phyloP scores from a whole-genome alignment of 495 filamentous ascomycete species.

The Cairneyella variabilis region DNA sequence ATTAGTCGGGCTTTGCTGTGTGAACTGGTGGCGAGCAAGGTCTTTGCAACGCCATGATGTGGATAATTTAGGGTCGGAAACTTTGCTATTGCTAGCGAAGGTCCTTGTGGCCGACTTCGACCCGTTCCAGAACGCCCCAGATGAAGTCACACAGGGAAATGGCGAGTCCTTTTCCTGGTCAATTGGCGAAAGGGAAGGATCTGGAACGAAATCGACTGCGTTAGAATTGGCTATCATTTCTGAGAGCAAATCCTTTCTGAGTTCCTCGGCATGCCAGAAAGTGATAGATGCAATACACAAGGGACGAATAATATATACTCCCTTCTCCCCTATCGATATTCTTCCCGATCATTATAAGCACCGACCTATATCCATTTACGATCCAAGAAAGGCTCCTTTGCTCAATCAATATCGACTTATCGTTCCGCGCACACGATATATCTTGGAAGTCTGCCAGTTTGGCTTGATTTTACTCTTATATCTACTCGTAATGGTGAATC shows the following conservation, averaged over 20 bases:
- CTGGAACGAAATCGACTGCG: slow-evolving; percentile 55
- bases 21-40: slow-evolving; percentile 59
- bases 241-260: slow-evolving; percentile 60
- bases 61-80: slow-evolving; percentile 52
- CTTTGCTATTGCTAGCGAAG: slow-evolving; percentile 60
- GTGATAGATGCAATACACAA: slow-evolving; percentile 64
- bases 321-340: slow-evolving; percentile 61
- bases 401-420: slow-evolving; percentile 70
- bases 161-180: slow-evolving; percentile 36
- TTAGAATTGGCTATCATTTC: slow-evolving; percentile 66
- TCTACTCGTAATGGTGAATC: slow-evolving; percentile 54
- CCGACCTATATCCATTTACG: slow-evolving; percentile 62
- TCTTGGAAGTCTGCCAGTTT: slow-evolving; percentile 63
- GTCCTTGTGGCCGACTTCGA: slow-evolving; percentile 66
- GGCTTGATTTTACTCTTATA: slow-evolving; percentile 55
- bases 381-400: slow-evolving; percentile 57
- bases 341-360: slow-evolving; percentile 69
- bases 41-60: slow-evolving; percentile 62
- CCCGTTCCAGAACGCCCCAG: slow-evolving; percentile 58
- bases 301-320: slow-evolving; percentile 63
- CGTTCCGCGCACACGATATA: slow-evolving; percentile 61
- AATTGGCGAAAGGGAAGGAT: slow-evolving; percentile 40
- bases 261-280: slow-evolving; percentile 61
- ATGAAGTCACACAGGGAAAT: slow-evolving; percentile 45
- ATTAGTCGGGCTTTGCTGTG: slow-evolving; percentile 60